Base-by-base conservation (phyloP, 2,329 filamentous ascomycete species). In the Orbilia quercus region DNA sequence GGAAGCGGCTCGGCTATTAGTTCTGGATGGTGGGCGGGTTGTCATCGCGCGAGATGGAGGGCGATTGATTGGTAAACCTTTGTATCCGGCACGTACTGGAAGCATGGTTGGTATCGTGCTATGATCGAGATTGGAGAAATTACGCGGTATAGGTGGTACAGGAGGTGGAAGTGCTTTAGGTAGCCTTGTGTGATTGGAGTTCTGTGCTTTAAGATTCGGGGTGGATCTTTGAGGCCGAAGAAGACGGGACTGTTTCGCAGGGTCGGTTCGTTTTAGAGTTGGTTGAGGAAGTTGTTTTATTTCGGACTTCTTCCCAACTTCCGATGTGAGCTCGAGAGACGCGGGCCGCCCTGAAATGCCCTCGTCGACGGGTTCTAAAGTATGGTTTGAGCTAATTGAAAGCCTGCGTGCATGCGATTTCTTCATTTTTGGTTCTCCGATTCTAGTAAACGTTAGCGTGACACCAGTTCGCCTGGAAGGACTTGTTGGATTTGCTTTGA, bases 361-460 rank as follows among this genome's bases (percentile, higher is more conserved):
- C 44, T 72, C 67, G 16, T 72, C 67, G 36, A 72, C 67, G 36
- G 67, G 59, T 55, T 72, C 67, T 12, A 72, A 59, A 1, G 63
- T 67, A 23, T 64, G 59, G 48, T 72, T 72, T 28, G 67, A 72
- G 28, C 67, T 72, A 7, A 72, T 72, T 16, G 70, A 74, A 12
- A 74, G 55, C 18, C 70, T 50, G 12, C 70, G 70, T 12, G 53
- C 67, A 28, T 72, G 67, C 9, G 67, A 72, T 48, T 72, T 72
- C 36, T 72, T 72, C 53, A 72, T 72, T 23, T 60, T 72, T 23
- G 55, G 66, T n/a, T 72, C 67, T 42, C 67, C 67, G 38, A 72
- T 81, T 45, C 91, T 95, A 51, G 91, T 96, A 79, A 98, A 98
- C 5, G 92, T 97, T 74, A 98, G 84, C 11, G 93, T 94, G 25